These are phyloP conservation scores for Fusarium papillatum DNA, from an alignment of 2,329 filamentous ascomycete genomes.

Conservation along the genomic window DNA sequence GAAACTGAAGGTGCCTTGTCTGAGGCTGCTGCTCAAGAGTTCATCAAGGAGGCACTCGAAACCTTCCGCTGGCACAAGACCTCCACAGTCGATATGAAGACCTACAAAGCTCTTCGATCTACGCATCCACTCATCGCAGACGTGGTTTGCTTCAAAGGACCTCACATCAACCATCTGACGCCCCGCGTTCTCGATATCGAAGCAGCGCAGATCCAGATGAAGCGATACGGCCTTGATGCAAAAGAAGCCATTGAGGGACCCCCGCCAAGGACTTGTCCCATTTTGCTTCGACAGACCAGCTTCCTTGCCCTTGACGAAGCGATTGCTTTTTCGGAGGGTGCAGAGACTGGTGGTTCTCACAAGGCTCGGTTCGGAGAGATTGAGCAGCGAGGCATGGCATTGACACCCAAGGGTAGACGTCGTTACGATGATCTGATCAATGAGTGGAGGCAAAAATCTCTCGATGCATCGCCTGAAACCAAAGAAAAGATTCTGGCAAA, in stretches of 20 bases:
- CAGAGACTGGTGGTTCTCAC: constrained; percentile 16
- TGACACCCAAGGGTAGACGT: constrained; percentile 57
- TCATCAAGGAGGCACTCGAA: constrained; percentile 26
- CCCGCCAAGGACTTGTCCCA: constrained; percentile 56
- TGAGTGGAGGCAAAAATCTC: background rate
- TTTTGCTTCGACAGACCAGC: constrained; percentile 66
- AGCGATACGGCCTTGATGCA: background rate
- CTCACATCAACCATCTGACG: constrained; percentile 26
- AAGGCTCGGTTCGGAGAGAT: constrained; percentile 65
- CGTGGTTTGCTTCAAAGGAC: constrained; percentile 52
- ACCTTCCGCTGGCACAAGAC: constrained; percentile 35
- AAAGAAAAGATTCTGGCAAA: constrained; percentile 35
- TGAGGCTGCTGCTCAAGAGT: background rate
- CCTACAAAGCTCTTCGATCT: constrained; percentile 26
- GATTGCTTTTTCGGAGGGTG: constrained; percentile 50
- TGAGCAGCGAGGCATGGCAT: constrained; percentile 62
- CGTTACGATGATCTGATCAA: constrained; percentile 59
- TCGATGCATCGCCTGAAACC: background rate
- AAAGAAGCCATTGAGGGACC: constrained; percentile 63
- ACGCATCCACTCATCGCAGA: constrained; percentile 59
- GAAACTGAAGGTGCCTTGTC: background rate
- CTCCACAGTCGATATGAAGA: constrained; percentile 21
- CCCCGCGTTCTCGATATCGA: constrained; percentile 18
- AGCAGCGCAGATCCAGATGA: background rate
- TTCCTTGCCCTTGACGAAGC: constrained; percentile 63